These are phyloP conservation scores for Diplodia intermedia DNA, from an alignment of 2,329 filamentous ascomycete genomes.

Conservation along the genomic window DNA sequence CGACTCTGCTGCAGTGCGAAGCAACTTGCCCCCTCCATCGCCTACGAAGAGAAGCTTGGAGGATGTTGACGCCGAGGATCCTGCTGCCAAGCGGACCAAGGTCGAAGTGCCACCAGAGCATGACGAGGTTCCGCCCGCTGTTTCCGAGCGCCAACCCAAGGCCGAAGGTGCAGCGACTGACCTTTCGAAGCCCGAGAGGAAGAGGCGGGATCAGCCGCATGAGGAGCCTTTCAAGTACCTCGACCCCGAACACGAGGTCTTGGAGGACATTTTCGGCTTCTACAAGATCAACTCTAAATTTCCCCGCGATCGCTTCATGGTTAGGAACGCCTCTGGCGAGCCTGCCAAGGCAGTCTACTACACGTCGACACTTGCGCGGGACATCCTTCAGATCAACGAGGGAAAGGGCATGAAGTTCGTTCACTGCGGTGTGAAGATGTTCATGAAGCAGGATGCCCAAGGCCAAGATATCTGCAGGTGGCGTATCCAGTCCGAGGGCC, in stretches of 20 bases:
- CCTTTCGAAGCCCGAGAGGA: conserved; percentile 39
- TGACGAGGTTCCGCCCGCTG: conserved; percentile 30
- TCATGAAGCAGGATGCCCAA: conserved; percentile 95
- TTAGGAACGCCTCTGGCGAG: conserved; percentile 87
- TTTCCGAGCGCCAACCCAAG: conserved; percentile 27
- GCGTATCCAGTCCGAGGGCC: conserved; percentile 94
- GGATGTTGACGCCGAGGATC: conserved; percentile 41
- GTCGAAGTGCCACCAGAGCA: conserved; percentile 38
- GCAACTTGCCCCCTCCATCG: conserved; percentile 35
- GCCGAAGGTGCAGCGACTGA: conserved; percentile 10
- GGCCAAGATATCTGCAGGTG: conserved; percentile 86
- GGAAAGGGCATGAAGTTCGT: conserved; percentile 93
- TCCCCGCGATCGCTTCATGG: conserved; percentile 91
- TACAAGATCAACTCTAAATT: conserved; percentile 86
- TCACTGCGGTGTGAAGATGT: conserved; percentile 98
- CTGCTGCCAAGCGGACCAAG: conserved; percentile 45
- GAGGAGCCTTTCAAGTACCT: conserved; percentile 98
- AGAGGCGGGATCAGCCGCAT: conserved; percentile 59
- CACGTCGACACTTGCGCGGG: conserved; percentile 81
- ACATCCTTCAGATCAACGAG: conserved; percentile 87
- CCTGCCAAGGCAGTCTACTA: conserved; percentile 97
- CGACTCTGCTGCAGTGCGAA: conserved; percentile 37
- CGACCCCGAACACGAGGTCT: conserved; percentile 73
- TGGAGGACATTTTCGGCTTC: conserved; percentile 79
- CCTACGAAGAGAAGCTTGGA: conserved; percentile 51